Evolutionary conservation across 192 early-diverging fungal species (phyloP), one percentile per base, ranked within the genome.

Genomic region (Backusella morwellensis): DNA sequence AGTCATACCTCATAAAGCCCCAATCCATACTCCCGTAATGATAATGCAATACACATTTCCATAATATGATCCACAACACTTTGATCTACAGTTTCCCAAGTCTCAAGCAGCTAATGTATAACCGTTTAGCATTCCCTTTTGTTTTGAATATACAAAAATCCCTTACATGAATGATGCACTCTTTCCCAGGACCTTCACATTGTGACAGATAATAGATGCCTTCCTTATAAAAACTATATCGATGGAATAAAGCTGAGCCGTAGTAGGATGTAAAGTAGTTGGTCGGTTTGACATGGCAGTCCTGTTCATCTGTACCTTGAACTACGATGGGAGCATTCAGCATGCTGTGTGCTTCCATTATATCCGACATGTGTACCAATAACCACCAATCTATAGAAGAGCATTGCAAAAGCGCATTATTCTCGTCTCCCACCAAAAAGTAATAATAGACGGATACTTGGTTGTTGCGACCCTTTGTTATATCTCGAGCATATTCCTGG

Each of bases 341-440:
- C 44, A 50, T 32, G 12, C 50, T 23, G 2, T 72, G 23, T 29
- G 15, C 17, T 2, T 72, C 26, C 12, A 72, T 50, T 26, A 72
- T 47, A 19, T 72, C 70, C 26, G 44, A 1, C 42, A 72, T 32
- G 29, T 72, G 70, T 32, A 41, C 21, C 15, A 72, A 19, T 42
- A 44, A 32, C 70, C 70, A 72, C 70, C 70, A 72, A 72, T 72
- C 70, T 11, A 44, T 44, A 44, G 5, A 26, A 44, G 14, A 26
- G 42, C 70, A 47, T 29, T 32, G 8, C 12, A 50, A 23, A 32
- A 72, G 23, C 14, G n/a, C 70, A 8, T 6, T 5, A 34, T 50
- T 19, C 17, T 32, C 8, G 17, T 72, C 26, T 29, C 29, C 29
- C 15, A 29, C 14, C 41, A 70, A 70, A 12, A 70, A 26, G 36